These are phyloP conservation scores for Gnomoniopsis sp. DNA, from an alignment of 2,329 filamentous ascomycete genomes.

Conservation along the genomic window DNA sequence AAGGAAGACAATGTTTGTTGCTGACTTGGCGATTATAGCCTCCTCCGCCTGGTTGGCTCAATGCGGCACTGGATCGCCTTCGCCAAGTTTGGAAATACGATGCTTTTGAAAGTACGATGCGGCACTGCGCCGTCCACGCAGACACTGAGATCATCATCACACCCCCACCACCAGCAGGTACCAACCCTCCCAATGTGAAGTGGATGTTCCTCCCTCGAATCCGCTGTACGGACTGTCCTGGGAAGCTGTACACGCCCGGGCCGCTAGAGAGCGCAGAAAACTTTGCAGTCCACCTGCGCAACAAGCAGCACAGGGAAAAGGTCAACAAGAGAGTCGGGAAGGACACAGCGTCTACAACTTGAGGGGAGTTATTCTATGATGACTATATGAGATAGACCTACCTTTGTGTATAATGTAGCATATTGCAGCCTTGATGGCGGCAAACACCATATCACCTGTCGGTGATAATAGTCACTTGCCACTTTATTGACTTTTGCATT, in stretches of 20 bases:
- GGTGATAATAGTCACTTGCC: neutral
- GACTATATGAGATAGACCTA: neutral
- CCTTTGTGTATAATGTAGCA: neutral
- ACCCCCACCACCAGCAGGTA: constrained; percentile 38
- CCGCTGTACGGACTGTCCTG: constrained; percentile 85
- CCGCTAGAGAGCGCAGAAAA: constrained; percentile 82
- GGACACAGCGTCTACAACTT: constrained; percentile 6
- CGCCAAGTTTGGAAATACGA: constrained; percentile 72
- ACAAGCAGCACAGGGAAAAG: constrained; percentile 72
- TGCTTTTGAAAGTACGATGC: constrained; percentile 87
- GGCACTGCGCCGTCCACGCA: constrained; percentile 76
- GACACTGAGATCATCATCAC: constrained; percentile 64
- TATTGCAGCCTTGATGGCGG: neutral
- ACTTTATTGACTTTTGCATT: no score
- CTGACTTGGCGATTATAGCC: constrained; percentile 52
- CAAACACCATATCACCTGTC: neutral
- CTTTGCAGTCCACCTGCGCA: constrained; percentile 90
- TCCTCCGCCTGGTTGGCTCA: constrained; percentile 82
- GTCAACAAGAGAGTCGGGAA: constrained; percentile 53
- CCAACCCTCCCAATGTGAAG: constrained; percentile 60
- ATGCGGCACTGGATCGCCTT: constrained; percentile 67
- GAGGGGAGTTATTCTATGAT: neutral
- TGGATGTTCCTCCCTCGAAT: constrained; percentile 87
- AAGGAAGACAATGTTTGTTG: constrained; percentile 7
- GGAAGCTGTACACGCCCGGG: constrained; percentile 89